Evolutionary conservation across 352 stramenopile species (phyloP), one percentile per base, ranked within the genome.

Genomic region (Pythium biforme): DNA sequence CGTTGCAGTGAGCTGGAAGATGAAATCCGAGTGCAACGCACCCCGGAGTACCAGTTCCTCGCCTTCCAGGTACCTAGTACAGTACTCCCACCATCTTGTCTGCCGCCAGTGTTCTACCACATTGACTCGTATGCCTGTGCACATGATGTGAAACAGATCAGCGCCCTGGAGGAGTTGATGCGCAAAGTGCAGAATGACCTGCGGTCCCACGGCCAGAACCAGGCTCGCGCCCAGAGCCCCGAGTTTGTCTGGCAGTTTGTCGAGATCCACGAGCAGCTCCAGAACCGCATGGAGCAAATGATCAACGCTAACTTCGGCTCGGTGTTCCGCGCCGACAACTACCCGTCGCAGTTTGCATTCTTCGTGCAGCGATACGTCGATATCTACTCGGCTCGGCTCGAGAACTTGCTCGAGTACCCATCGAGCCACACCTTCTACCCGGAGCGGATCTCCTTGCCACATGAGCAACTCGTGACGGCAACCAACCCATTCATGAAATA

Each of bases 221-320:
- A 66, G 10, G 51, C 46, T 22, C 64, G 57, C 25, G 53, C 61
- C 19, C 48, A 83, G 74, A 83, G 83, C 53, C 82, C 84, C 46
- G 76, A 73, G 22, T 90, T 84, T 23, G 81, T 91, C 10, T 74
- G 70, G 48, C 69, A 77, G 61, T 83, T 88, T 19, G 75, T 88
- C 23, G 77, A 84, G 39, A 75, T 82, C 51, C 78, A 89, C 57
- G 66, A 79, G 46, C 70, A 75, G 48, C 75, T 91, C 55, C 81
- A 89, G 64, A 77, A 68, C 50, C 67, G 73, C 34, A 92, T 95
- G 79, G 84, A 92, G 64, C 66, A 77, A 51, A 72, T 91, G 64
- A 86, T 95, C 74, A 95, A 95, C 71, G 68, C 63, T 31, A 93
- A 92, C 69, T 96, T 96, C 64, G 88, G 88, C 49, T 95, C 84